Percentiles rank a stretch among this genome's conserved stretches.
Conservation (phyloP, 2,329 filamentous ascomycete genomes). For the Leptographium wingfieldii region DNA sequence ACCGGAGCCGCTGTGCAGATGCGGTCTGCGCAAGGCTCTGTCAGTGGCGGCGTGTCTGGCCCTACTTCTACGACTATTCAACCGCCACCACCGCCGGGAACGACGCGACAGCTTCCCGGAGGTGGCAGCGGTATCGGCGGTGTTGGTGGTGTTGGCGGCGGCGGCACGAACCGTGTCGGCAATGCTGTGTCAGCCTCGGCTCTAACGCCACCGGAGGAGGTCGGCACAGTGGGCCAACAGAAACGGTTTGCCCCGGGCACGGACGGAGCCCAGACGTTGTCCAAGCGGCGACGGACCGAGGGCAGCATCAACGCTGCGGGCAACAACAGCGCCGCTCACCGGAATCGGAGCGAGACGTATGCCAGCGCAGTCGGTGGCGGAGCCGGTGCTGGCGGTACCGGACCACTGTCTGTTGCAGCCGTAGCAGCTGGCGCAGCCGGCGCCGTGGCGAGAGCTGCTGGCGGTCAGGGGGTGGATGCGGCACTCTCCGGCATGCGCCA, state of each 20-base stretch:
- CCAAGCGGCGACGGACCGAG: conserved; percentile 24
- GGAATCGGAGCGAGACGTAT: conserved; percentile 3
- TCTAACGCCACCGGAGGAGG: conserved; percentile 44
- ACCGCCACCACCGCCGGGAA: not conserved
- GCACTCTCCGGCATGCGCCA: not conserved
- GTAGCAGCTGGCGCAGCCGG: not conserved
- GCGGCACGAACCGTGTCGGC: not conserved
- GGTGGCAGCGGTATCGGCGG: not conserved
- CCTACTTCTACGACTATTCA: not conserved
- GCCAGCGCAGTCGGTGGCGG: not conserved
- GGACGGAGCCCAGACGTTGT: conserved; percentile 9
- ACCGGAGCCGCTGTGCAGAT: not conserved
- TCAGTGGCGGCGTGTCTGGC: not conserved
- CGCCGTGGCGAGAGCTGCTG: not conserved
- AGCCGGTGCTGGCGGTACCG: not conserved
- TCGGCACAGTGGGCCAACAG: conserved; percentile 16
- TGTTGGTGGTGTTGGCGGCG: not conserved
- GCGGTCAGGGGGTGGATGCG: not conserved
- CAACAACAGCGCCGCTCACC: not conserved
- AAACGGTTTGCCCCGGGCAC: conserved; percentile 25
- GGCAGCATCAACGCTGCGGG: conserved; percentile 10
- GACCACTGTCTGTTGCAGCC: not conserved
- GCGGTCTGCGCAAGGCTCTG: not conserved
- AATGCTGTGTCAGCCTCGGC: conserved; percentile 17
- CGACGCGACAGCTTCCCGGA: not conserved